A percentile compares a stretch with the other conserved stretches of the same genome.
Evolutionary conservation across 1,139 yeast genomes (phyloP).

Genomic region (Magnusiomyces tetraspermus): DNA sequence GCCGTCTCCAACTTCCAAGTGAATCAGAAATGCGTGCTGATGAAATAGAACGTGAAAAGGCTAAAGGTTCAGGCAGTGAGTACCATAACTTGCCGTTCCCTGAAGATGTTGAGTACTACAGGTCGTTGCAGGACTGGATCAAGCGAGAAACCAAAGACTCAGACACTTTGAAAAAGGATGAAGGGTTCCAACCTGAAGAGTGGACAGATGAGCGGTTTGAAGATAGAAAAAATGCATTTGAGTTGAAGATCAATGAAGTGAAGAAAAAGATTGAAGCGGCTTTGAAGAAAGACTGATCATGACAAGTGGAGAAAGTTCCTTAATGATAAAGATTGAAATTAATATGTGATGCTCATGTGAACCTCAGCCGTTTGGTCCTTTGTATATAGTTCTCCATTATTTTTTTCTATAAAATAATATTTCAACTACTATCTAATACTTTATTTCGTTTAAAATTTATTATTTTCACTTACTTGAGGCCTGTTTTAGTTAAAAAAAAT

Average conservation of each 20-base stretch:
- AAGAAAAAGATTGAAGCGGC: not conserved
- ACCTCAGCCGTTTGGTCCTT: too few relatives aligned
- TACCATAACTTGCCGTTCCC: conserved; percentile 43
- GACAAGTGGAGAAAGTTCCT: too few relatives aligned
- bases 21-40: too few relatives aligned
- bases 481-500: too few relatives aligned
- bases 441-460: too few relatives aligned
- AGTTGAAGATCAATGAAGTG: not conserved
- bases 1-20: conserved; percentile 42
- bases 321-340: too few relatives aligned
- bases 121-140: conserved; percentile 35
- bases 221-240: not conserved
- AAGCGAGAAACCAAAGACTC: conserved; percentile 15
- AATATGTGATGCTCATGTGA: too few relatives aligned
- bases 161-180: not conserved
- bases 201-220: conserved; percentile 18
- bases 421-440: too few relatives aligned
- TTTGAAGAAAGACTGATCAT: too few relatives aligned
- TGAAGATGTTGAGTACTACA: conserved; percentile 41
- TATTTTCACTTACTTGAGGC: too few relatives aligned
- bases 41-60: conserved; percentile 28
- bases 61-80: conserved; percentile 31
- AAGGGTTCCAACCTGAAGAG: conserved; percentile 24
- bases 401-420: too few relatives aligned
- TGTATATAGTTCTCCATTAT: too few relatives aligned